phyloP scores from a whole-genome alignment of 352 stramenopile species.

The Globisporangium middletonii region DNA sequence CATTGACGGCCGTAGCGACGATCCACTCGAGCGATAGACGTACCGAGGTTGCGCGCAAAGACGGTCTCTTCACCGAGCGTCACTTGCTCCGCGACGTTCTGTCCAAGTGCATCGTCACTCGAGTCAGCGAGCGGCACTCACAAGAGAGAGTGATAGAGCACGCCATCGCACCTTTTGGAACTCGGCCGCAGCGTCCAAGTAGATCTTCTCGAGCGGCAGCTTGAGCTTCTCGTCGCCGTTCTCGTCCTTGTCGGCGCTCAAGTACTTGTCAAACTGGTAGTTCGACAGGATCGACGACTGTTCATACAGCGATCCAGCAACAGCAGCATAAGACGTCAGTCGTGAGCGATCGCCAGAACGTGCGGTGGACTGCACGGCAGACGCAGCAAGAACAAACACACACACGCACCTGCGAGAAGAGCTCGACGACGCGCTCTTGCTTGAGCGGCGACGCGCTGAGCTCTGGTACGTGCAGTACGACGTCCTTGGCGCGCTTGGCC shows the following conservation, averaged over 20 bases:
- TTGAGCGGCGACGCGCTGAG: slow-evolving; percentile 26
- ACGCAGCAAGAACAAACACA: background rate
- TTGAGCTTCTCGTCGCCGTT: slow-evolving; percentile 62
- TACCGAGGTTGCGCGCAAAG: slow-evolving; percentile 73
- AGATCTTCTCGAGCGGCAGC: slow-evolving; percentile 61
- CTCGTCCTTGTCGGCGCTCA: slow-evolving; percentile 46
- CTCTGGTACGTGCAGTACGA: slow-evolving; percentile 47
- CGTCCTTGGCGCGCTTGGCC: slow-evolving; percentile 43
- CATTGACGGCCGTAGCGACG: background rate
- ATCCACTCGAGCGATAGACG: slow-evolving; percentile 13
- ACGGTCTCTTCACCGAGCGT: slow-evolving; percentile 76
- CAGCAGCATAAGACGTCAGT: background rate
- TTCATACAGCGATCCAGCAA: background rate
- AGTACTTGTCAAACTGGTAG: slow-evolving; percentile 85
- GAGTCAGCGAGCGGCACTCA: background rate
- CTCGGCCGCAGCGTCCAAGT: slow-evolving; percentile 40
- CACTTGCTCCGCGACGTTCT: slow-evolving; percentile 60
- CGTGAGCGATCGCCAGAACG: no score
- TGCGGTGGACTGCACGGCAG: no score
- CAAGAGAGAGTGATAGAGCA: background rate
- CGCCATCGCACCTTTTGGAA: slow-evolving; percentile 39
- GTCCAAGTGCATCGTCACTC: background rate
- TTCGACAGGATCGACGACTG: slow-evolving; percentile 77
- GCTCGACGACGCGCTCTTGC: slow-evolving; percentile 44
- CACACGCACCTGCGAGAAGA: slow-evolving; percentile 40